Percentiles rank a stretch among this genome's conserved stretches.
These are phyloP conservation scores for Penicillium janthinellum DNA, from an alignment of 2,329 filamentous ascomycete species.

Conservation along the genomic window DNA sequence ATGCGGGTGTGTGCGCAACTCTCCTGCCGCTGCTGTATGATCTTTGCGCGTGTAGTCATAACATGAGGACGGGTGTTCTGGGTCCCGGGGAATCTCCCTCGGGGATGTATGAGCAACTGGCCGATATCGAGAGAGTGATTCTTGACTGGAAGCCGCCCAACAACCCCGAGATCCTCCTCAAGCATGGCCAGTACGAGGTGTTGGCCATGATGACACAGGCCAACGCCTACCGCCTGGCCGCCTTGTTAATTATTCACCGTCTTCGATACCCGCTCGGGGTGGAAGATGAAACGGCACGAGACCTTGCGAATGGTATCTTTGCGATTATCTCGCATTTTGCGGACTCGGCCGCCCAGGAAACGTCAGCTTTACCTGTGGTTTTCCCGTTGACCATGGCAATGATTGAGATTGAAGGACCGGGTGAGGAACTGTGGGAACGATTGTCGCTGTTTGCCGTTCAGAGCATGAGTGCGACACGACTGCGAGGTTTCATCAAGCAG, in stretches of 20 bases:
- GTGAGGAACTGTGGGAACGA: constrained; percentile 24
- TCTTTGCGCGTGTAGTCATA: constrained; percentile 30
- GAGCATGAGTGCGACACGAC: constrained; percentile 18
- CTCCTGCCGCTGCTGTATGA: constrained; percentile 38
- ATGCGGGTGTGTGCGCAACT: constrained; percentile 31
- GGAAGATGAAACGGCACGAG: constrained; percentile 25
- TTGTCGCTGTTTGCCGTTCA: constrained; percentile 24
- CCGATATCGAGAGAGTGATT: constrained; percentile 21
- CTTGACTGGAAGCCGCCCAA: constrained; percentile 23
- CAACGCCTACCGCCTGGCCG: constrained; percentile 32
- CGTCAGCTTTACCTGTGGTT: constrained; percentile 23
- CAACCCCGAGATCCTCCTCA: constrained; percentile 16
- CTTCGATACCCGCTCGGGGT: constrained; percentile 34
- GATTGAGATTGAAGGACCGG: constrained; percentile 26
- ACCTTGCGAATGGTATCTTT: constrained; percentile 27
- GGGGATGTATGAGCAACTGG: constrained; percentile 19
- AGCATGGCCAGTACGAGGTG: constrained; percentile 29
- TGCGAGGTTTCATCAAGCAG: constrained; percentile 26
- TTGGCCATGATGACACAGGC: constrained; percentile 35
- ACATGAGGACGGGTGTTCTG: constrained; percentile 13
- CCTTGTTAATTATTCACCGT: constrained; percentile 34
- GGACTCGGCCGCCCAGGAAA: constrained; percentile 12
- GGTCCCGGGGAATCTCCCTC: constrained; percentile 7
- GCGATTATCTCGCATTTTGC: constrained; percentile 24
- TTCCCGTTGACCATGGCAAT: constrained; percentile 29